phyloP scores from a whole-genome alignment of 306 rosid genomes.

The Vigna hirtella region DNA sequence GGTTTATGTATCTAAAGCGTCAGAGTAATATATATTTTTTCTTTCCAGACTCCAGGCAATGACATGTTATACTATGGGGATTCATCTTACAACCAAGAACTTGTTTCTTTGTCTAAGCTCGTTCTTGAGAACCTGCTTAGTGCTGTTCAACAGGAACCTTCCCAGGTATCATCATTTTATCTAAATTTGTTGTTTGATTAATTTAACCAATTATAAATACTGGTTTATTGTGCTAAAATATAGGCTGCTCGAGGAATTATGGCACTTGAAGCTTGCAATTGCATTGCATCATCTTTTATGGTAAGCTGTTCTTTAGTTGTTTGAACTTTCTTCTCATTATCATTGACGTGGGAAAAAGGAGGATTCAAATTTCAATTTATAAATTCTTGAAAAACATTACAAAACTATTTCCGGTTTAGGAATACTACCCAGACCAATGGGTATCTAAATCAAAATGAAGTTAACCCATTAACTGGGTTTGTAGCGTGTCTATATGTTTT shows the following conservation, averaged over 20 bases:
- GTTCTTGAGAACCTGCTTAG: conserved; percentile 72
- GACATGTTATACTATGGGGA: conserved; percentile 68
- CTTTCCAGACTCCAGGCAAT: conserved; percentile 69
- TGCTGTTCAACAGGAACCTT: conserved; percentile 74
- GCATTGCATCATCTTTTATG: conserved; percentile 71
- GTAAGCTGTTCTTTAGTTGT: conserved; percentile 51
- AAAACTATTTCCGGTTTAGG: conserved; percentile 5
- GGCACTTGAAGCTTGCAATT: conserved; percentile 98
- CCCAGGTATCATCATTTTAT: conserved; percentile 59
- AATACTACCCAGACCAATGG: not conserved
- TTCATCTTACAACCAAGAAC: conserved; percentile 67
- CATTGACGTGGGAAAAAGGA: conserved; percentile 1
- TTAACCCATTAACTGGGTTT: not conserved
- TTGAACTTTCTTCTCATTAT: conserved; percentile 16
- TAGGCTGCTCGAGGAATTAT: conserved; percentile 78
- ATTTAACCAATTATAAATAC: conserved; percentile 42
- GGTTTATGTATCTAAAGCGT: conserved; percentile 30
- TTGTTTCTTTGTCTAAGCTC: conserved; percentile 67
- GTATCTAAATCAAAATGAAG: conserved; percentile 4
- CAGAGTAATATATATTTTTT: conserved; percentile 4
- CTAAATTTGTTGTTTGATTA: conserved; percentile 27
- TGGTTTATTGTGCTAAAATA: conserved; percentile 48
- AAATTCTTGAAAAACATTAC: conserved; percentile 11
- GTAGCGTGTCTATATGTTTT: not conserved
- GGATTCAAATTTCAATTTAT: conserved; percentile 7